phyloP scores from a whole-genome alignment of 495 filamentous ascomycete species.

The Podospora pseudocomata region DNA sequence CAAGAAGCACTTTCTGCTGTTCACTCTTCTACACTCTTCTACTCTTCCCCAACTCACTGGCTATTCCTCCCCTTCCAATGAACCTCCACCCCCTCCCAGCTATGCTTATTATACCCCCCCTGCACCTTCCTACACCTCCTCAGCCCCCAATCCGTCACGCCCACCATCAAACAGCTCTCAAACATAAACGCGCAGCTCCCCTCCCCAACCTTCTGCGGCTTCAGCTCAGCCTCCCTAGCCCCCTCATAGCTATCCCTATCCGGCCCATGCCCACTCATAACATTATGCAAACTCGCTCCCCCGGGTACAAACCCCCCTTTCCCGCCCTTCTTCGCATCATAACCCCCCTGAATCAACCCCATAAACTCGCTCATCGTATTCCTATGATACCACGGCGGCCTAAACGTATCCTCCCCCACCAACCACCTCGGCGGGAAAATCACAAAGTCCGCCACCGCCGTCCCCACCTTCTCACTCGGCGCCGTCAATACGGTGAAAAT shows the following conservation, averaged over 20 bases:
- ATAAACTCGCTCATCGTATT: constrained; percentile 86
- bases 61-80: constrained; percentile 57
- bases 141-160: constrained; percentile 87
- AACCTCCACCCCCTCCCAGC: constrained; percentile 74
- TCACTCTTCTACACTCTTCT: no score
- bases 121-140: constrained; percentile 82
- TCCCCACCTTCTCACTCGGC: constrained; percentile 58
- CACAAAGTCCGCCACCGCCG: constrained; percentile 76
- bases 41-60: not conserved
- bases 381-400: constrained; percentile 79
- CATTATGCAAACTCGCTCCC: constrained; percentile 55
- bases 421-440: constrained; percentile 82
- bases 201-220: constrained; percentile 51
- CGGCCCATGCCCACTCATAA: constrained; percentile 58
- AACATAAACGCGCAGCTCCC: constrained; percentile 66
- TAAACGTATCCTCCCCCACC: constrained; percentile 72
- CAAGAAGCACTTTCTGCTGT: no score
- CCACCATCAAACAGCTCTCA: constrained; percentile 75
- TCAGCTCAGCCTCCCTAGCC: constrained; percentile 53
- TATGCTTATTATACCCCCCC: constrained; percentile 76
- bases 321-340: constrained; percentile 49
- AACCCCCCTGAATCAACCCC: constrained; percentile 67
- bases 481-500: constrained; percentile 81
- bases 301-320: constrained; percentile 56
- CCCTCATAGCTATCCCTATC: constrained; percentile 64